phyloP scores from a whole-genome alignment of 2,329 filamentous ascomycete species.

The Clonostachys byssicola region DNA sequence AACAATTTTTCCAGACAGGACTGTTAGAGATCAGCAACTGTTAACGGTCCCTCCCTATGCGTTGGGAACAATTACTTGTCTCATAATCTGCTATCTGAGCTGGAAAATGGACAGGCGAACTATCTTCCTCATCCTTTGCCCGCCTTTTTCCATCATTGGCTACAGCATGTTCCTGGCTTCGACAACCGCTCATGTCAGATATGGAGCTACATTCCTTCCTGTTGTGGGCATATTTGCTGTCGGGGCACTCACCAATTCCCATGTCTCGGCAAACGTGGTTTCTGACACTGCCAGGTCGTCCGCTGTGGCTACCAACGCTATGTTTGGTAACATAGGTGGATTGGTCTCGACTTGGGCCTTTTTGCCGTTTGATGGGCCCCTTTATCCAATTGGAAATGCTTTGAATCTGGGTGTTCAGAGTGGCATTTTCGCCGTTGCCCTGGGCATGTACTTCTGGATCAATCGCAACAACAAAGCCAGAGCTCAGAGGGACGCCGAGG shows the following conservation, averaged over 20 bases:
- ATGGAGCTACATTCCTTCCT: slow-evolving; percentile 68
- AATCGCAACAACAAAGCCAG: slow-evolving; percentile 49
- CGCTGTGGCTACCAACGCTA: slow-evolving; percentile 62
- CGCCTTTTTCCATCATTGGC: slow-evolving; percentile 63
- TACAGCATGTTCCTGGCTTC: slow-evolving; percentile 68
- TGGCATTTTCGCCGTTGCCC: slow-evolving; percentile 44
- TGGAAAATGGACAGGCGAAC: slow-evolving; percentile 57
- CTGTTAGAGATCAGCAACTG: slow-evolving; percentile 60
- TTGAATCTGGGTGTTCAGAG: slow-evolving; percentile 58
- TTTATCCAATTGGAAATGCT: slow-evolving; percentile 69
- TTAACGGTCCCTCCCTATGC: slow-evolving; percentile 68
- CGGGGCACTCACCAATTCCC: slow-evolving; percentile 62
- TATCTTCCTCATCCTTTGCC: slow-evolving; percentile 54
- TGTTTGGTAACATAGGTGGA: slow-evolving; percentile 71
- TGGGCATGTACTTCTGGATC: slow-evolving; percentile 55
- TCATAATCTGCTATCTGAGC: slow-evolving; percentile 56
- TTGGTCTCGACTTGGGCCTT: slow-evolving; percentile 64
- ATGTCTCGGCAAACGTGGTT: slow-evolving; percentile 66
- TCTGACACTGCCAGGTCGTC: slow-evolving; percentile 65
- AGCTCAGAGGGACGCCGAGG: slow-evolving; percentile 17
- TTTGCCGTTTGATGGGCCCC: slow-evolving; percentile 57
- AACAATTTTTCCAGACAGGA: slow-evolving; percentile 57
- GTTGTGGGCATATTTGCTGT: slow-evolving; percentile 59
- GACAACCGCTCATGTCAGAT: slow-evolving; percentile 47
- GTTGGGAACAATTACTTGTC: slow-evolving; percentile 62